Conservation (phyloP, 2,329 filamentous ascomycete species). For the Thielaviopsis populi region DNA sequence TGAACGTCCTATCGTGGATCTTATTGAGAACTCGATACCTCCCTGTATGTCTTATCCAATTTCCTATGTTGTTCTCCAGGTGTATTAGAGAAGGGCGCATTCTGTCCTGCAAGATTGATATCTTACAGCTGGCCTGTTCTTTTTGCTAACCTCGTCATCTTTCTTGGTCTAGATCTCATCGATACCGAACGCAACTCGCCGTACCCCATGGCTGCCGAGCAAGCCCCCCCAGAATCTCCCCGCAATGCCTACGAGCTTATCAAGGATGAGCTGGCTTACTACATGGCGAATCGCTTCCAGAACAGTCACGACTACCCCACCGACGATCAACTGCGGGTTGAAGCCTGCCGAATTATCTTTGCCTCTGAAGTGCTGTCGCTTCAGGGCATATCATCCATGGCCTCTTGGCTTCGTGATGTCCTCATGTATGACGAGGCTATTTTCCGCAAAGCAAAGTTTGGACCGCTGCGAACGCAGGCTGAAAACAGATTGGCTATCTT, state of each 20-base stretch:
- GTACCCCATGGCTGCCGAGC: constrained; percentile 36
- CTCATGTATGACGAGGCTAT: constrained; percentile 35
- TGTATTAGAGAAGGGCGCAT: constrained; percentile 22
- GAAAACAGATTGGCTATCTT: constrained; percentile 35
- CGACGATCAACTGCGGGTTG: constrained; percentile 40
- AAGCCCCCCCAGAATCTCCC: constrained; percentile 31
- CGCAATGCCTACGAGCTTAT: constrained; percentile 47
- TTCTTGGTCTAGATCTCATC: constrained; percentile 38
- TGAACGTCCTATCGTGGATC: constrained; percentile 42
- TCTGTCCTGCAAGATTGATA: constrained; percentile 28
- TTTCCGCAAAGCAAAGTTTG: constrained; percentile 32
- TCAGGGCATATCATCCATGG: constrained; percentile 26
- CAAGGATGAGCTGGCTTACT: constrained; percentile 42
- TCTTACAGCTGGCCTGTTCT: background rate
- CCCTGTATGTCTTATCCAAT: constrained; percentile 38
- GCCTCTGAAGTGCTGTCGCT: constrained; percentile 35
- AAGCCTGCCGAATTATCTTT: constrained; percentile 44
- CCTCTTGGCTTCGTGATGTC: constrained; percentile 44
- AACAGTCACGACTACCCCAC: constrained; percentile 28
- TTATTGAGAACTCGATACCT: constrained; percentile 52
- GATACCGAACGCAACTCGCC: constrained; percentile 45
- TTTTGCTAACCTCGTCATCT: background rate
- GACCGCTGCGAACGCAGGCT: constrained; percentile 31
- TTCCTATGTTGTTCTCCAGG: constrained; percentile 19
- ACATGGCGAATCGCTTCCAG: constrained; percentile 31